Evolutionary conservation across 257 asterid genomes (phyloP).

Genomic region (Solanum lycopersicoides): DNA sequence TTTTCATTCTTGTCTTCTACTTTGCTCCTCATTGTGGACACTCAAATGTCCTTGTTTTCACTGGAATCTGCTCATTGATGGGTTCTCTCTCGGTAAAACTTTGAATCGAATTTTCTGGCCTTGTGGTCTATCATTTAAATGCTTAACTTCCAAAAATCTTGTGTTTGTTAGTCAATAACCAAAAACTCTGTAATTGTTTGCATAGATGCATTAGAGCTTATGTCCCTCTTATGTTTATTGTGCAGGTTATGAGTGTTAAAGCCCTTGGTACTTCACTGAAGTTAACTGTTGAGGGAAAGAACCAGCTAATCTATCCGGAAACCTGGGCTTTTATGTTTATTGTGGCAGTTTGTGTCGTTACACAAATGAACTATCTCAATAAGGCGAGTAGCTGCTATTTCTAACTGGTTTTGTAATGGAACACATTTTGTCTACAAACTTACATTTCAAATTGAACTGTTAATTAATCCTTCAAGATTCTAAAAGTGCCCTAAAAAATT

Average conservation of each 20-base stretch:
- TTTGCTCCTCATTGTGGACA: conserved; percentile 77
- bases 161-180: not conserved
- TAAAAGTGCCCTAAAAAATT: not conserved
- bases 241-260: conserved; percentile 90
- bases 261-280: conserved; percentile 82
- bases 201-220: not conserved
- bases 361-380: conserved; percentile 91
- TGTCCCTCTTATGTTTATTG: not conserved
- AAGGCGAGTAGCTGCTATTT: conserved; percentile 34
- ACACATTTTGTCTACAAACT: not conserved
- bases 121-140: not conserved
- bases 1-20: conserved; percentile 65
- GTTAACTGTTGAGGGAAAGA: conserved; percentile 78
- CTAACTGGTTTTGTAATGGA: not conserved
- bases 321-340: conserved; percentile 71
- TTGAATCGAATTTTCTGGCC: not conserved
- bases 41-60: conserved; percentile 60
- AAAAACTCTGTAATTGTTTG: not conserved
- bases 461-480: not conserved
- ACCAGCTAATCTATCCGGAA: conserved; percentile 65
- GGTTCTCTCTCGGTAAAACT: conserved; percentile 83
- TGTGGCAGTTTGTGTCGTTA: conserved; percentile 66
- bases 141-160: not conserved
- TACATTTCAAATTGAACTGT: not conserved
- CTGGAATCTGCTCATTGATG: conserved; percentile 81